These are phyloP conservation scores for Udeniomyces megalosporus DNA, from an alignment of 768 basidiomycete genomes.

Conservation along the genomic window DNA sequence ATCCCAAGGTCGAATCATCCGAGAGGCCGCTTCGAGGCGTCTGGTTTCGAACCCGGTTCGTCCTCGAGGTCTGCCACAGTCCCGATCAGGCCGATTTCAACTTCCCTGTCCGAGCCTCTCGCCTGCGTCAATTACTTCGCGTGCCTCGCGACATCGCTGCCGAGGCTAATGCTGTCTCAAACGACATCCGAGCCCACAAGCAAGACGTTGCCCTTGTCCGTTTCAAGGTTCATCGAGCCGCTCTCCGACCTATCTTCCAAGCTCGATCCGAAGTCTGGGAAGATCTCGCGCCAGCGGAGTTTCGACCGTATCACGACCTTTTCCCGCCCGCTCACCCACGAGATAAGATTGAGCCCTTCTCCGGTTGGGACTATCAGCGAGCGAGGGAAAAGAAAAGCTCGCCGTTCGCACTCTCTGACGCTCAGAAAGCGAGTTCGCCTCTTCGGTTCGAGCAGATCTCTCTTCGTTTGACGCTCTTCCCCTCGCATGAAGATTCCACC, in stretches of 20 bases:
- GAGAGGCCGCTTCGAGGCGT: slow-evolving; percentile 53
- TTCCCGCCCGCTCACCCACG: slow-evolving; percentile 18
- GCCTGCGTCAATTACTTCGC: slow-evolving; percentile 31
- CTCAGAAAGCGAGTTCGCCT: not conserved
- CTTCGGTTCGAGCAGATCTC: not conserved
- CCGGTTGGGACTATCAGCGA: slow-evolving; percentile 12
- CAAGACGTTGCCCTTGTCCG: slow-evolving; percentile 34
- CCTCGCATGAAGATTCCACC: not conserved
- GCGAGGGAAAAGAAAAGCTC: not conserved
- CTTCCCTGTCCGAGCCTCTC: slow-evolving; percentile 1
- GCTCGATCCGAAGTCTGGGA: slow-evolving; percentile 34
- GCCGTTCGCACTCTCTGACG: not conserved
- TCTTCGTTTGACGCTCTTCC: not conserved
- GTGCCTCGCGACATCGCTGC: slow-evolving; percentile 40
- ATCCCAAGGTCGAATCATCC: slow-evolving; percentile 57
- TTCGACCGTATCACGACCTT: slow-evolving; percentile 26
- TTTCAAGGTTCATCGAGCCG: slow-evolving; percentile 36
- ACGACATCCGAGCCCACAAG: slow-evolving; percentile 16
- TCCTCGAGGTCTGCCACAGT: slow-evolving; percentile 43
- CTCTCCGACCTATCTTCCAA: slow-evolving; percentile 49
- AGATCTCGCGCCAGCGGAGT: slow-evolving; percentile 25
- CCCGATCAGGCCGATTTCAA: slow-evolving; percentile 20
- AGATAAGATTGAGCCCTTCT: slow-evolving; percentile 5
- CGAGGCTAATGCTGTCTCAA: slow-evolving; percentile 36
- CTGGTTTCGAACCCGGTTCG: slow-evolving; percentile 40